These are phyloP conservation scores for Lecanicillium sp. DNA, from an alignment of 2,329 filamentous ascomycete genomes.

Conservation along the genomic window DNA sequence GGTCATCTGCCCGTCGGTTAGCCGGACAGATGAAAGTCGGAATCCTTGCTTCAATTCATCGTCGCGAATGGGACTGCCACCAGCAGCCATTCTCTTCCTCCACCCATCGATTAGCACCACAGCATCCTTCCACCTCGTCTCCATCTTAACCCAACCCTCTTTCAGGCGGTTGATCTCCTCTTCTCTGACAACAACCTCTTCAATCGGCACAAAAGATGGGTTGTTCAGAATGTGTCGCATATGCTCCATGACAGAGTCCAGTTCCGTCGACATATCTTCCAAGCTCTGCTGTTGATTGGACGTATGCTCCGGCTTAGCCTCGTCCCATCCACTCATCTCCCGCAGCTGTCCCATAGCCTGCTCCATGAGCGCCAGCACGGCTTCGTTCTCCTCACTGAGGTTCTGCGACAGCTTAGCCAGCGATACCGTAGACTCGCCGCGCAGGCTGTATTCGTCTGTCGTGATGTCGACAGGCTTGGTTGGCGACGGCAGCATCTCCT, in stretches of 20 bases:
- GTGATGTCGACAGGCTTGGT: constrained; percentile 19
- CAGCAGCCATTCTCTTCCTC: constrained; percentile 72
- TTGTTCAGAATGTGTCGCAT: constrained; percentile 83
- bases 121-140: constrained; percentile 82
- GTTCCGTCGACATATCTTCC: constrained; percentile 66
- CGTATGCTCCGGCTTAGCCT: constrained; percentile 28
- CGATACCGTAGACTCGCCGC: constrained; percentile 85
- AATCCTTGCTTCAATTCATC: constrained; percentile 64
- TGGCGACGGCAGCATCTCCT: constrained; percentile 36
- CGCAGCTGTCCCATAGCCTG: constrained; percentile 66
- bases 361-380: constrained; percentile 64
- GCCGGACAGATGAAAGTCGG: constrained; percentile 53
- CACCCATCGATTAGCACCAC: constrained; percentile 87
- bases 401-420: constrained; percentile 76
- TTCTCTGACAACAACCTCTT: constrained; percentile 89
- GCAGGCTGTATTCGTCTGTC: constrained; percentile 58
- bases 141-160: constrained; percentile 90
- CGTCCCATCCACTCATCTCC: constrained; percentile 56
- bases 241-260: constrained; percentile 73
- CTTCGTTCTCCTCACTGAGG: constrained; percentile 88
- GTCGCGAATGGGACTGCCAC: constrained; percentile 63
- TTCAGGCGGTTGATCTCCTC: constrained; percentile 81
- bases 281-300: constrained; percentile 34
- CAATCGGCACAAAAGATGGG: constrained; percentile 90
- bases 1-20: constrained; percentile 47